These are phyloP conservation scores for Ascochyta clinopodiicola DNA, from an alignment of 2,329 filamentous ascomycete species.

Conservation along the genomic window DNA sequence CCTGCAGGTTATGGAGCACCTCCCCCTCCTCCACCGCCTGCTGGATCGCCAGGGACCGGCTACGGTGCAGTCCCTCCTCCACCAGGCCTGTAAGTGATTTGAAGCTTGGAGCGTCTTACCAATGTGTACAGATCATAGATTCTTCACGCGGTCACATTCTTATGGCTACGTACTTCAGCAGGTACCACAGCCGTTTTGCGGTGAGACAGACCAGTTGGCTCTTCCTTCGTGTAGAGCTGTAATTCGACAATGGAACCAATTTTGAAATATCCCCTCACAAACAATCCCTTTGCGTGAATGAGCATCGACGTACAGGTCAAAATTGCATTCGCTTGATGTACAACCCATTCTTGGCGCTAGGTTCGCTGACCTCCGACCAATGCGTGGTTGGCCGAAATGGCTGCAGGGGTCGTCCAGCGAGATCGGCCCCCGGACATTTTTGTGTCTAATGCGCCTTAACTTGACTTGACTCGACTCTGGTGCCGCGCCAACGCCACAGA, in stretches of 20 bases:
- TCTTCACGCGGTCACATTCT: not conserved
- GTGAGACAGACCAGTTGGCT: not conserved
- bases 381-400: constrained; percentile 32
- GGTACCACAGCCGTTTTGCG: not conserved
- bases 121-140: constrained; percentile 3
- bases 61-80: constrained; percentile 42
- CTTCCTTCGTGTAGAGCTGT: not conserved
- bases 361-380: constrained; percentile 23
- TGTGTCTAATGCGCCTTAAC: constrained; percentile 23
- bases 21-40: constrained; percentile 43
- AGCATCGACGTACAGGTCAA: not conserved
- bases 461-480: constrained; percentile 5
- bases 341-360: too few relatives aligned
- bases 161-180: not conserved
- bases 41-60: constrained; percentile 40
- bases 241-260: not conserved
- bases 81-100: constrained; percentile 23
- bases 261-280: not conserved
- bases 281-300: not conserved
- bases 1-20: constrained; percentile 37
- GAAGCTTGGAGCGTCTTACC: constrained; percentile 17
- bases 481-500: constrained; percentile 26
- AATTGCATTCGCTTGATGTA: too few relatives aligned
- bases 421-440: constrained; percentile 30
- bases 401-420: constrained; percentile 27